Base-by-base conservation (phyloP, 257 asterid genomes). In the Gentiana dahurica region DNA sequence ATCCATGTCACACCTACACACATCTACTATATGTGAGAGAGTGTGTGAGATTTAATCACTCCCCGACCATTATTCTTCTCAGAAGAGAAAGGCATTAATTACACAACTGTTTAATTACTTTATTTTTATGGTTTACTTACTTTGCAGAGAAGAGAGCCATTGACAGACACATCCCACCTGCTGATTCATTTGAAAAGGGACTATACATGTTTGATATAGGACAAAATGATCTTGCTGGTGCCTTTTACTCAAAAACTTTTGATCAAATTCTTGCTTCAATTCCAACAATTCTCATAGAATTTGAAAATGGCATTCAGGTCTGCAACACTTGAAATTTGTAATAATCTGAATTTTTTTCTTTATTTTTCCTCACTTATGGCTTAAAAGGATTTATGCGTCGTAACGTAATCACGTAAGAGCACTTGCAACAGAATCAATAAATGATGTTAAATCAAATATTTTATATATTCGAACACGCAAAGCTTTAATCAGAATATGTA, bases 201-300 rank as follows among this genome's bases (percentile, higher is more conserved):
- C 97, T 92, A 49, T 92, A 83, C 79, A 85, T 78, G 84, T 92
- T 92, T 53, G 98, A 92, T 67, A 87, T 92, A 59, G 97, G 95
- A 68, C 98, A 92, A 77, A 92, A 92, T 65, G 98, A 92, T 71
- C 85, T 92, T 2, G 95, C 98, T 9, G 89, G 94, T 8, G 94
- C 91, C 64, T 88, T 92, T 65, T 88, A 88, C 62, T 81, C 98
- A 49, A 85, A 81, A 84, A 78, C 94, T 6, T 63, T 68, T 5
- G 97, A 92, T 73, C 94, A 92, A 78, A 51, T 92, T 61, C 75
- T 88, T 12, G 98, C 95, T 54, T 88, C 90, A 12, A 80, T 92
- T 47, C 98, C 97, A 52, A 72, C 69, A 4, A 66, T 83, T 69
- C 75, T 85, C 41, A 32, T 65, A 55, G 83, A 72, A 71, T 81